Conservation (phyloP, 2,329 filamentous ascomycete species). For the Boeremia lycopersici region DNA sequence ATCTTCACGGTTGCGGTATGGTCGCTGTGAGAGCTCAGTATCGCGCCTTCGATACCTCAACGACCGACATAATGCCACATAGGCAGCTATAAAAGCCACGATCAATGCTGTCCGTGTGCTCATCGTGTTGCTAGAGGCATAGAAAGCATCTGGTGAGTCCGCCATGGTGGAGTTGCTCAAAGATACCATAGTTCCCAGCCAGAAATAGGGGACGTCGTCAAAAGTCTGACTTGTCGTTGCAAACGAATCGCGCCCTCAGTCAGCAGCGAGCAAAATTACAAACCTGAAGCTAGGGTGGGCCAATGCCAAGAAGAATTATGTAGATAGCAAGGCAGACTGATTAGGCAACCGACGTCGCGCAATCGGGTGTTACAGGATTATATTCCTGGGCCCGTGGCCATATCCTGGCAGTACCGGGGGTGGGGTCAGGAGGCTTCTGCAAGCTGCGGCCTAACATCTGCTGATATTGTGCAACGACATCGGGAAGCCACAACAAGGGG, state of each 20-base stretch:
- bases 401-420: not conserved
- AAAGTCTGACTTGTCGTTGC: not conserved
- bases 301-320: too few species aligned
- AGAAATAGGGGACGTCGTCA: not conserved
- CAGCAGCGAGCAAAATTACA: not conserved
- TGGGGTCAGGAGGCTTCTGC: not conserved
- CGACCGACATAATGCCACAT: conserved; percentile 41
- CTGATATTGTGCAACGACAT: not conserved
- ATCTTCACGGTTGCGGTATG: conserved; percentile 53
- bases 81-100: conserved; percentile 26
- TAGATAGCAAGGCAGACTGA: not conserved
- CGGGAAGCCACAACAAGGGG: too few species aligned
- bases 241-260: not conserved
- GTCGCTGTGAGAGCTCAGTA: conserved; percentile 49
- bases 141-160: not conserved
- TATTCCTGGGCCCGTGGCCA: not conserved
- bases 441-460: not conserved
- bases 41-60: conserved; percentile 50
- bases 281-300: too few species aligned
- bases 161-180: not conserved
- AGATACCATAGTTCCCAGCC: not conserved
- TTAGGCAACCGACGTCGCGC: conserved; percentile 2
- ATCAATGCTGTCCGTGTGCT: conserved; percentile 5
- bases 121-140: not conserved
- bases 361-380: not conserved